Base-by-base conservation (phyloP, 2,329 filamentous ascomycete genomes). In the Alternaria triticina region DNA sequence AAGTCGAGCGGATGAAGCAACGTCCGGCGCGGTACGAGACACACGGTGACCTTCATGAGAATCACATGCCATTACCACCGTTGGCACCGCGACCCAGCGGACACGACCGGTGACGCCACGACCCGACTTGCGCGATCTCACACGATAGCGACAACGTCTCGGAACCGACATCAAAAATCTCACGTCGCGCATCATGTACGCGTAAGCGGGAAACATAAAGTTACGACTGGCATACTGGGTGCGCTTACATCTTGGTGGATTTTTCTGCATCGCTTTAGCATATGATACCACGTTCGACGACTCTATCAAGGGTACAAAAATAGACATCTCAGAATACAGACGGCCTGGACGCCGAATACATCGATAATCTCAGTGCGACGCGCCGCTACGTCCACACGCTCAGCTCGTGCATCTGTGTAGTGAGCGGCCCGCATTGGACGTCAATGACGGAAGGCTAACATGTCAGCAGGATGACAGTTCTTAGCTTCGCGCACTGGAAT, bases 1-100 rank as follows among this genome's bases (percentile, higher is more conserved):
- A 68, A 10, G 64, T 63, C 20, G 67, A 69, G 27, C 55, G 61
- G 2, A 66, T 61, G 17, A 61, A 54, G 12, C 54, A 15, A 17
- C 57, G 55, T 22, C 25, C 17, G 9, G 47, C 57, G 9, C 27
- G 22, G 13, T n/a, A 51, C 36, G 43, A 46, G 3, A 50, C 17
- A 20, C 44, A 54, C n/a, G 43, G 43, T 20, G 28, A 28, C 15
- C 43, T 59, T 5, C 47, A 59, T 15, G 55, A 62, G 10, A 59
- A 33, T 2, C 59, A 62, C 43, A 54, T 62, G 47, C 55, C 59
- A 12, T 46, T 61, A 13, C 51, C 50, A 11, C 25, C 52, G 8
- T 6, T 43, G 5, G 43, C 54, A 15, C 25, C 54, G 10, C 30
- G 27, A 33, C 30, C 22, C 2, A 23, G 22, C 7, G 54, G 54